Evolutionary conservation across 805 yeast species (phyloP).

Genomic region (Blastobotrys muscicola): DNA sequence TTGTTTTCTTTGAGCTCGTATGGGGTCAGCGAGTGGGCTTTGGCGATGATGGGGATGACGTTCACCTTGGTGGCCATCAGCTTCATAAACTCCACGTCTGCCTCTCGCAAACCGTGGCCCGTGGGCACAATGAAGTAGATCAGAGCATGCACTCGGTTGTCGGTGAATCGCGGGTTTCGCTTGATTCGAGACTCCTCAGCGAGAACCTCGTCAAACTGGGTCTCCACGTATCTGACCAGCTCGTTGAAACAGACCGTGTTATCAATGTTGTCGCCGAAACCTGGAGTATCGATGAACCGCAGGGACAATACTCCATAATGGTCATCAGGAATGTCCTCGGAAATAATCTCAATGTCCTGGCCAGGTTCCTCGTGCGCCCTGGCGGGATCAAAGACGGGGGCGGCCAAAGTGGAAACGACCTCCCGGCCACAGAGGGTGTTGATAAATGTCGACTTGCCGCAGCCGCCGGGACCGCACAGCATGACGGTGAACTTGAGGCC

Average conservation of each 20-base stretch:
- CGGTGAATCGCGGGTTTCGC: conserved; percentile 62
- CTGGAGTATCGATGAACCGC: conserved; percentile 61
- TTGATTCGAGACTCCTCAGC: conserved; percentile 70
- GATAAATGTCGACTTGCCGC: conserved; percentile 87
- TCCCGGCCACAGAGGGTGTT: conserved; percentile 82
- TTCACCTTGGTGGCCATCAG: conserved; percentile 72
- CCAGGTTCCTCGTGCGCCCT: conserved; percentile 23
- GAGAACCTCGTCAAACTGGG: conserved; percentile 61
- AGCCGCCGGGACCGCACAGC: conserved; percentile 85
- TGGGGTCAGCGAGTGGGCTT: conserved; percentile 75
- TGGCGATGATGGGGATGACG: conserved; percentile 80
- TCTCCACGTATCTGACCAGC: conserved; percentile 53
- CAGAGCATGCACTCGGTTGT: conserved; percentile 68
- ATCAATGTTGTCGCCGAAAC: conserved; percentile 69
- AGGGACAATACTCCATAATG: conserved; percentile 67
- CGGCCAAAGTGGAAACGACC: conserved; percentile 30
- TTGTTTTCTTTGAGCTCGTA: conserved; percentile 62
- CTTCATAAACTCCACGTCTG: conserved; percentile 71
- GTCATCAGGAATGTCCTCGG: conserved; percentile 34
- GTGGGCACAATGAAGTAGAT: conserved; percentile 63
- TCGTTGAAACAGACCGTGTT: conserved; percentile 42
- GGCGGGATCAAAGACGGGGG: conserved; percentile 20
- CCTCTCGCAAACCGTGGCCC: conserved; percentile 48
- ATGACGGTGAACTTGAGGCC: conserved; percentile 77
- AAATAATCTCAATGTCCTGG: conserved; percentile 33